Evolutionary conservation across 371 early-diverging fungal genomes (phyloP), one percentile per base, ranked within the genome.

Genomic region (Mucor lusitanicus): DNA sequence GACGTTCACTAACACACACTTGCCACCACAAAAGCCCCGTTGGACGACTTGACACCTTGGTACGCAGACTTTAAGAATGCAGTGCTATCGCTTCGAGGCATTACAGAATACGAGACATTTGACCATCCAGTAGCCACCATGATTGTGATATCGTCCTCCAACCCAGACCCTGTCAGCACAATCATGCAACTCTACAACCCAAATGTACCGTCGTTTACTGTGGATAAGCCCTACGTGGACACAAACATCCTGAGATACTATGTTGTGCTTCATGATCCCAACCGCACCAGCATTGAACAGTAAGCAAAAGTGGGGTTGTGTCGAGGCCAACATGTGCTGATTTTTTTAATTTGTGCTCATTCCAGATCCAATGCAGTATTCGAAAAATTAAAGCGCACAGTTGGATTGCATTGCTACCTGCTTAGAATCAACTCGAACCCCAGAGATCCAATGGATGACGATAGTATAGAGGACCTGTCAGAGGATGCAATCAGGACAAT

Each of bases 71-170:
- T 94, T 70, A 83, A 92, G 37, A 80, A 90, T 39, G 75, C 86
- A 25, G 80, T 94, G 61, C 82, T 93, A 19, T 80, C 84, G 33
- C 75, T 84, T 17, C 82, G 87, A 61, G 92, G 91, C 3, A 84
- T 89, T 8, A 85, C 92, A 0, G 96, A 96, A 65, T 95, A 97
- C 67, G 96, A 97, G 69, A 89, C 95, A 6, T 97, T 98, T 73
- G 92, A 94, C 63, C 97, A 97, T 70, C 97, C 98, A 2, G 91
- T 97, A 1, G 95, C 94, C 8, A 86, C 83, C 50, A 67, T 97
- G 53, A 80, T 93, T 55, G 94, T 90, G 9, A 88, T 91, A 13
- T 92, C 96, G 0, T 90, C 95, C 1, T 69, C 87, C 1, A 87
- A 92, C 46, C 81, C 89, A 0, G 94, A 96, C 68, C 95, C 96